Percentiles rank a stretch among this genome's conserved stretches.
Evolutionary conservation across 495 filamentous ascomycete species (phyloP).

Genomic region (Evansstolkia leycettana): DNA sequence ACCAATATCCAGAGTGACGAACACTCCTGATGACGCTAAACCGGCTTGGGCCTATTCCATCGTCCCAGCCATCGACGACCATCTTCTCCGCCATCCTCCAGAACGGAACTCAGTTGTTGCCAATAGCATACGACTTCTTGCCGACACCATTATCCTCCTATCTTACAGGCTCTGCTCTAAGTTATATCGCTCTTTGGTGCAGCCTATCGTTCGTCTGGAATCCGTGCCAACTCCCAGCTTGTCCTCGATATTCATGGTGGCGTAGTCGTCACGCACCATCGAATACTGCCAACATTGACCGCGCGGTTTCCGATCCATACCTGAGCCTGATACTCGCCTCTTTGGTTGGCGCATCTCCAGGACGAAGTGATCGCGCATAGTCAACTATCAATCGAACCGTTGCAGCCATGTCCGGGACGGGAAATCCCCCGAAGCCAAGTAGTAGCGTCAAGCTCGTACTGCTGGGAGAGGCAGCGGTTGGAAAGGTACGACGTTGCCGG

Average conservation of each 20-base stretch:
- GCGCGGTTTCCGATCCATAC: not conserved
- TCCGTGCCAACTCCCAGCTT: too few relatives aligned
- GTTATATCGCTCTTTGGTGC: too few relatives aligned
- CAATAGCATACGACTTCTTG: too few relatives aligned
- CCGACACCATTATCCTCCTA: too few relatives aligned
- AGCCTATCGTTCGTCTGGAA: too few relatives aligned
- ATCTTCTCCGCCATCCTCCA: too few relatives aligned
- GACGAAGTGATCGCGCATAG: conserved; percentile 19
- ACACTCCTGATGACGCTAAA: not conserved
- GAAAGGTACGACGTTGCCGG: conserved; percentile 56
- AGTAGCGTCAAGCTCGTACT: conserved; percentile 98
- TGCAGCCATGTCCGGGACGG: conserved; percentile 31
- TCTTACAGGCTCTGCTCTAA: too few relatives aligned
- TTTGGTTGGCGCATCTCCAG: conserved; percentile 16
- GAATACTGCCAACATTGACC: conserved; percentile 3
- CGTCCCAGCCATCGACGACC: not conserved
- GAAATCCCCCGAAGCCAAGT: conserved; percentile 78
- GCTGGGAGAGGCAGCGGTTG: conserved; percentile 91
- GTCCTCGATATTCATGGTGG: too few relatives aligned
- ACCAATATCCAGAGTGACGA: too few relatives aligned
- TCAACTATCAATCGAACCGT: conserved; percentile 9
- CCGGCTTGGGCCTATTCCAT: not conserved
- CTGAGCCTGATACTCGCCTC: too few relatives aligned
- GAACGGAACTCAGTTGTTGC: too few relatives aligned
- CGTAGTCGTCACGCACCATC: not conserved